Conservation (phyloP, 164 flowering plant species). For the Nymphaea thermarum region DNA sequence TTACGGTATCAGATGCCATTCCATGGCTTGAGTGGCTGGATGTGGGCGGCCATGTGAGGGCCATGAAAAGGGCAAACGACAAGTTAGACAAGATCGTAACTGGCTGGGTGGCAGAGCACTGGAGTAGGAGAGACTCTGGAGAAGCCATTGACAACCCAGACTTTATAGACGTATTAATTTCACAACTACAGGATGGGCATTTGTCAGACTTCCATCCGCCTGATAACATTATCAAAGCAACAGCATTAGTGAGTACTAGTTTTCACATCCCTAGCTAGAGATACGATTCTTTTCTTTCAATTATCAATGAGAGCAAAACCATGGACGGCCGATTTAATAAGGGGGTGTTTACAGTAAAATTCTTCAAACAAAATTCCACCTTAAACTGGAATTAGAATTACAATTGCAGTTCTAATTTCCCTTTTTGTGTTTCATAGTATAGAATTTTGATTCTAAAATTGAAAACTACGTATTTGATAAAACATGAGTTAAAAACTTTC, state of each 20-base stretch:
- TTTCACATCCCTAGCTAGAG: neutral
- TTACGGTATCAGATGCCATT: slow-evolving; percentile 2
- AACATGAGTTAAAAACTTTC: too few relatives aligned
- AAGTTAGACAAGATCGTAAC: neutral
- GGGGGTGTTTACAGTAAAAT: too few relatives aligned
- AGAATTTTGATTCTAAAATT: too few relatives aligned
- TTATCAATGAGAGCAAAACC: too few relatives aligned
- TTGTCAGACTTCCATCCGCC: slow-evolving; percentile 1
- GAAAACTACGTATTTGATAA: too few relatives aligned
- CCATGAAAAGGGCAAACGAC: slow-evolving; percentile 2
- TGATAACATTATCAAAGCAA: slow-evolving; percentile 7
- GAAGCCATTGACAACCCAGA: neutral
- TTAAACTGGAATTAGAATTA: too few relatives aligned
- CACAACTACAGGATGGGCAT: slow-evolving; percentile 1
- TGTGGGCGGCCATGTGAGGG: neutral
- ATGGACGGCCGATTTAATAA: too few relatives aligned
- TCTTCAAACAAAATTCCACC: too few relatives aligned
- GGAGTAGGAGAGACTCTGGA: neutral
- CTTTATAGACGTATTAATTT: slow-evolving; percentile 10
- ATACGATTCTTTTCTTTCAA: neutral
- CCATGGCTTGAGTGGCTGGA: slow-evolving; percentile 8
- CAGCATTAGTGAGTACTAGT: neutral
- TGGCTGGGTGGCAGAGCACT: slow-evolving; percentile 7
- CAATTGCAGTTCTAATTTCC: too few relatives aligned
- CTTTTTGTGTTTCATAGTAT: too few relatives aligned